A percentile compares a stretch with the other conserved stretches of the same genome.
phyloP scores from a whole-genome alignment of 2,329 filamentous ascomycete genomes.

The Botryotinia globosa region DNA sequence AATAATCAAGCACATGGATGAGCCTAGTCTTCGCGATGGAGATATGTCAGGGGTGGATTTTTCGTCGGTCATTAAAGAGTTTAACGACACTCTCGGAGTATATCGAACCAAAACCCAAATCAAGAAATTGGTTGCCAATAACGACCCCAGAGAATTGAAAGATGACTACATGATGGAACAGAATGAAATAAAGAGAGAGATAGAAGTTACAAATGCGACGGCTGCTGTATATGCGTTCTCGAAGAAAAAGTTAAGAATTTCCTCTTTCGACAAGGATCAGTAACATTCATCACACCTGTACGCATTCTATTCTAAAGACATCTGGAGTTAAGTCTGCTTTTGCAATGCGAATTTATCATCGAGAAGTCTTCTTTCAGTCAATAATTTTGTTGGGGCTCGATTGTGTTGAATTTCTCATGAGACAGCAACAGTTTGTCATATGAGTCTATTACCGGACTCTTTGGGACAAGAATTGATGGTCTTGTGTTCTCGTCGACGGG shows the following conservation, averaged over 20 bases:
- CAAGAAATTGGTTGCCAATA: neutral
- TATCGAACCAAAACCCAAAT: neutral
- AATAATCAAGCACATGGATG: neutral
- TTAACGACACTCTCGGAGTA: neutral
- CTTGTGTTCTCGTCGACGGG: neutral
- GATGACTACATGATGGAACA: neutral
- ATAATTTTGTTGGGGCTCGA: neutral
- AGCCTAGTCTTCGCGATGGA: neutral
- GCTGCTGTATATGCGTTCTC: neutral
- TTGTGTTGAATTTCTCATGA: neutral
- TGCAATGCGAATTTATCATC: neutral
- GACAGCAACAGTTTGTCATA: neutral
- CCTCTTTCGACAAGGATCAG: too few species aligned
- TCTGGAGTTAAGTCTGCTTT: neutral
- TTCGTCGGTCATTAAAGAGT: neutral
- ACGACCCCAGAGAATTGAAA: neutral
- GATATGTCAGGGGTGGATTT: neutral
- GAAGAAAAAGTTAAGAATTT: neutral
- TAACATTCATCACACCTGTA: neutral
- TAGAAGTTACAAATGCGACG: accelerated
- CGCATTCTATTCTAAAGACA: neutral
- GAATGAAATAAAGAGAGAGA: neutral
- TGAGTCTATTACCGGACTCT: neutral
- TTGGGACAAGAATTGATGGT: neutral
- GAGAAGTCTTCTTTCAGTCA: neutral